Base-by-base conservation (phyloP, 2,329 filamentous ascomycete species). In the Fusarium scirpi region DNA sequence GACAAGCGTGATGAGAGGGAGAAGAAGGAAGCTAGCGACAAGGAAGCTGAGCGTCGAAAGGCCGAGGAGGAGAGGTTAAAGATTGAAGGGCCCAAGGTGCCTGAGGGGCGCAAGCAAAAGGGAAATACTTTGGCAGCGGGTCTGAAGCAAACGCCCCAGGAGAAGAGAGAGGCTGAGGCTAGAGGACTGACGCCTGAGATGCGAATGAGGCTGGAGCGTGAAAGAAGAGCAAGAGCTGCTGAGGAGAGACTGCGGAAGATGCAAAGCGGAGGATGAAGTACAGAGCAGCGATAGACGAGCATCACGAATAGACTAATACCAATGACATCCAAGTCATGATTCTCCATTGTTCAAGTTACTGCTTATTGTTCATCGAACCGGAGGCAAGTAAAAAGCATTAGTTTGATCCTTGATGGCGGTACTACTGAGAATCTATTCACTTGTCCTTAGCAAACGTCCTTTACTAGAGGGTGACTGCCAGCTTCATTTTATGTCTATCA, bases 131-230 rank as follows among this genome's bases (percentile, higher is more conserved):
- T 84, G 27, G 82, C 84, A 11, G 86, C 86, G 3, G 85, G 83
- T 30, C 80, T 88, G 29, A 86, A 87, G 69, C 94, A 94, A 84
- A 92, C 92, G 20, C 91, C 91, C 0, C 89, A 94, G 74, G 93
- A 98, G 78, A 89, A 87, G 77, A 87, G 94, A 69, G 92, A 95
- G 77, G 94, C 97, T 76, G 94, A 98, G 79, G 87, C 87, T 51
- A 89, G 93, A 69, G 94, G 95, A 0, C 84, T 98, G 82, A 97
- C 93, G 44, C 90, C 93, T 0, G 95, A 98, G 82, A 94, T 96
- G 88, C 89, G 90, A 78, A 88, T 90, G 87, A 89, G 88, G 78
- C 80, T 98, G 57, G 96, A 98, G 79, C 85, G 96, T 73, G 96
- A 99, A 82, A 86, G 94, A 74, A 91, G 95, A 76, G 96, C 96